Base-by-base conservation (phyloP, 768 basidiomycete genomes). In the Dendrothele bispora region DNA sequence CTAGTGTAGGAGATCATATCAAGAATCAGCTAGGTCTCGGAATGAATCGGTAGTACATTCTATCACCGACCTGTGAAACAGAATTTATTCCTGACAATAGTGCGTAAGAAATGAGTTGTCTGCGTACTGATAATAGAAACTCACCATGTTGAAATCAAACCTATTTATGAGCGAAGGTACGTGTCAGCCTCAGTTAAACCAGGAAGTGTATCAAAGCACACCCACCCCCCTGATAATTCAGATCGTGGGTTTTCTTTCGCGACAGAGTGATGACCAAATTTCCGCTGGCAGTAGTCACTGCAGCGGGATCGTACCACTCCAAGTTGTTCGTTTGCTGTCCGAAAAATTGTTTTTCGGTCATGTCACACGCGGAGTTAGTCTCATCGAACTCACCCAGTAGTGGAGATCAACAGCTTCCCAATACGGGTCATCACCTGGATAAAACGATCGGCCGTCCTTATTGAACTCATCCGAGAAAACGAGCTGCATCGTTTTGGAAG, bases 251-350 rank as follows among this genome's bases (percentile, higher is more conserved):
- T 43, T 57, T 55, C 60, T 71, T 83, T 62, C 78, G 66, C 24
- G 59, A 75, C 59, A 91, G 70, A 11, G 82, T 87, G 57, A 92
- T 84, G 39, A 84, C 77, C 35, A 97, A 78, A 32, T 75, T 72
- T 14, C 93, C 91, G 55, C 78, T 74, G 34, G 64, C 62, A 12
- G 92, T 95, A 3, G 80, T 84, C 29, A 91, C 67, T 11, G 84
- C 83, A 26, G 71, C 79, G 0, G 91, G 91, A 55, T 88, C 87
- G 62, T 95, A 93, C 91, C 91, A 95, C 64, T 97, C 90, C 59
- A 88, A 52, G 56, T 89, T 84, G 52, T 80, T 80, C 3, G 88
- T 84, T 48, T 77, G 62, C 74, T 75, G 32, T 71, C 69, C 73
- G 65, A 41, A 50, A 28, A 49, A 8, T 7, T 17, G 15, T 4